Percentiles rank a stretch among this genome's conserved stretches.
Conservation (phyloP, 148 eudicot genomes). For the Amaranthus palmeri region DNA sequence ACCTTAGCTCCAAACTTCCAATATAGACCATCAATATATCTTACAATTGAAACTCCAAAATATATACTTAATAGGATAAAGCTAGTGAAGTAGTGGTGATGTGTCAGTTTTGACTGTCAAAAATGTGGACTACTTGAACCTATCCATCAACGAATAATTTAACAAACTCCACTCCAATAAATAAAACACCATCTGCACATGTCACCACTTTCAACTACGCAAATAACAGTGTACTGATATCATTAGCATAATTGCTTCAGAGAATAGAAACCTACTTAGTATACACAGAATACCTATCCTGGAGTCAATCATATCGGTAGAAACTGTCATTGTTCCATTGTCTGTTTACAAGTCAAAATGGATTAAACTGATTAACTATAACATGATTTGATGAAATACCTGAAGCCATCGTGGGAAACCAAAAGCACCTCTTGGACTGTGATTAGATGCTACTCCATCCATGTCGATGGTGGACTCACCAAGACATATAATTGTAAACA, state of each 20-base stretch:
- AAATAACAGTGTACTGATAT: neutral
- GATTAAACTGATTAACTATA: neutral
- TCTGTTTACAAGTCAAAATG: neutral
- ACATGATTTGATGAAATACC: slow-evolving; percentile 40
- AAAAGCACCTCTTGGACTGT: slow-evolving; percentile 76
- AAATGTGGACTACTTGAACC: neutral
- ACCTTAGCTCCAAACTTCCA: too few species aligned
- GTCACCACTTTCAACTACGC: too few species aligned
- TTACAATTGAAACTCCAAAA: neutral
- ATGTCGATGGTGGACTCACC: slow-evolving; percentile 64
- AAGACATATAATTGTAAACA: slow-evolving; percentile 66
- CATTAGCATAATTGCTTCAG: neutral
- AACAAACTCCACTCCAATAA: neutral
- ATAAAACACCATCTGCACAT: neutral
- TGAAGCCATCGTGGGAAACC: slow-evolving; percentile 96
- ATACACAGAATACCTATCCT: neutral
- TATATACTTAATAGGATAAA: neutral
- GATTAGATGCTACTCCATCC: slow-evolving; percentile 63
- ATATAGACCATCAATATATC: too few species aligned
- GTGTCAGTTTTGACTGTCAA: neutral
- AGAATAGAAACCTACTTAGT: neutral
- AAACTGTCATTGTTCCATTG: neutral
- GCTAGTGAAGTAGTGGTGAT: neutral
- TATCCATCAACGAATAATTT: neutral
- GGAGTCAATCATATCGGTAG: neutral